Conservation (phyloP, 306 rosid species). For the Delonix regia region DNA sequence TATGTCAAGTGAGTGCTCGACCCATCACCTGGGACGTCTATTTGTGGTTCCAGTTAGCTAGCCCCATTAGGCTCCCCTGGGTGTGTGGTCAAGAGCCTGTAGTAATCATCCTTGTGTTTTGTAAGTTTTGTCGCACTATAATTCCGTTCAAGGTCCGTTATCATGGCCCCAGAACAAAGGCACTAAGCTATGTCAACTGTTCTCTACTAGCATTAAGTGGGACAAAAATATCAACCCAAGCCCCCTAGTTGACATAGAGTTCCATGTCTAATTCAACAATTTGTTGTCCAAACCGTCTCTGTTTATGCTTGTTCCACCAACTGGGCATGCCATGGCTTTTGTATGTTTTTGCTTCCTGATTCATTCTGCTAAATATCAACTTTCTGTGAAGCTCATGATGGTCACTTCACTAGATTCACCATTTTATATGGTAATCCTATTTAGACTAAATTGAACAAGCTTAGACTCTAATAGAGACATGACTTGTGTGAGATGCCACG, state of each 20-base stretch:
- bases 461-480: too few relatives aligned
- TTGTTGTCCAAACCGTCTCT: background rate
- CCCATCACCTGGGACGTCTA: background rate
- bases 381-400: background rate
- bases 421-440: background rate
- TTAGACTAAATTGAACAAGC: background rate
- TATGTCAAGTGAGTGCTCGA: background rate
- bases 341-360: background rate
- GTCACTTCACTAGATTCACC: background rate
- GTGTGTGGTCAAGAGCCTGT: background rate
- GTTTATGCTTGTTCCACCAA: background rate
- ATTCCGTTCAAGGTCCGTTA: background rate
- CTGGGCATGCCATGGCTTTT: background rate
- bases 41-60: too few relatives aligned
- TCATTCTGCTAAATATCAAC: background rate
- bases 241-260: too few relatives aligned
- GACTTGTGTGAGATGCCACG: too few relatives aligned
- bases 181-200: background rate
- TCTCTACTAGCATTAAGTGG: background rate
- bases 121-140: background rate
- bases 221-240: background rate
- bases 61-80: too few relatives aligned
- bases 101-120: background rate
- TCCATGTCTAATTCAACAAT: background rate
- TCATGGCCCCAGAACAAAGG: conserved; percentile 7